These are phyloP conservation scores for Caryopteris hybrid DNA, from an alignment of 305 asterid species.

Conservation along the genomic window DNA sequence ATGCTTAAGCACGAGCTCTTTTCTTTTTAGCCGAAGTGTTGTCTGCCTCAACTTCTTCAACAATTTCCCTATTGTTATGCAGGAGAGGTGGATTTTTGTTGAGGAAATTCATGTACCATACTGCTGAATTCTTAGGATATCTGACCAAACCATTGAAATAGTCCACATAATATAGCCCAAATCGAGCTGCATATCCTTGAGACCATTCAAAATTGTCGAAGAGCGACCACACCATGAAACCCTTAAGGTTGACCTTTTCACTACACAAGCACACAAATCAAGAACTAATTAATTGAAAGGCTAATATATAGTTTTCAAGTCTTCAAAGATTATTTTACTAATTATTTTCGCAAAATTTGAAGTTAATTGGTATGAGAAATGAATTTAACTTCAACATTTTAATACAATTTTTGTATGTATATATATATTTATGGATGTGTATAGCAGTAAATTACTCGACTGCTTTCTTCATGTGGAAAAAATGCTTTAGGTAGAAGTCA, in stretches of 20 bases:
- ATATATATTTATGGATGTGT: no score
- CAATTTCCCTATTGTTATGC: not conserved
- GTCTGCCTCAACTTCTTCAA: not conserved
- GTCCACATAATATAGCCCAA: slow-evolving; percentile 32
- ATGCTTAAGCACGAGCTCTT: not conserved
- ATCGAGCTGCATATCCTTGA: slow-evolving; percentile 28
- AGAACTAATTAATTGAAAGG: not conserved
- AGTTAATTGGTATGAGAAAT: no score
- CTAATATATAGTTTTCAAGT: not conserved
- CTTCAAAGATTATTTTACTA: no score
- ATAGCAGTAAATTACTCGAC: no score
- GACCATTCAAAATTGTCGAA: slow-evolving; percentile 37
- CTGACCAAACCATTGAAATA: slow-evolving; percentile 23
- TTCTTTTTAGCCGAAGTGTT: not conserved
- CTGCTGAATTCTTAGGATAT: slow-evolving; percentile 16
- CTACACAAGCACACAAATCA: not conserved
- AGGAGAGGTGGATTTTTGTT: not conserved
- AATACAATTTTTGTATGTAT: no score
- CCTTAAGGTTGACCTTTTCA: slow-evolving; percentile 22
- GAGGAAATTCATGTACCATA: not conserved
- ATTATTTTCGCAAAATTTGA: no score
- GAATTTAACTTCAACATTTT: no score
- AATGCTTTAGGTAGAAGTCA: slow-evolving; percentile 18
- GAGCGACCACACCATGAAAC: slow-evolving; percentile 36
- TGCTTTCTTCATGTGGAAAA: slow-evolving; percentile 24